Evolutionary conservation across 208 protist species (phyloP), one percentile per base, ranked within the genome.

Genomic region (Angomonas desouzai): DNA sequence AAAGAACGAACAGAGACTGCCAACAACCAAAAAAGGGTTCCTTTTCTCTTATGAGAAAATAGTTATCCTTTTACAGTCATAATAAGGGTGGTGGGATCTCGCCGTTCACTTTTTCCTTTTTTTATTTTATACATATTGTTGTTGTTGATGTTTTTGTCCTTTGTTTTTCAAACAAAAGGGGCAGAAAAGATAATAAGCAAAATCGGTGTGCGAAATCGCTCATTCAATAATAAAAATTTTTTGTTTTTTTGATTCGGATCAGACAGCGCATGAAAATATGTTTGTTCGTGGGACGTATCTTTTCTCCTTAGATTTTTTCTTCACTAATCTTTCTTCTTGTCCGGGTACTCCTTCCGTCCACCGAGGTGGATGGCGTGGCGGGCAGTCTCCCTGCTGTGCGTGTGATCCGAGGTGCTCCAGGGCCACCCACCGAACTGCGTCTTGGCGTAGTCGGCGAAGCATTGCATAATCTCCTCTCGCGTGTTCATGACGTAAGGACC

Each of bases 401-500:
- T 57, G 62, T 83, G 73, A 60, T 83, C 81, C 61, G 40, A 63
- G 49, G 59, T 62, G 20, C 29, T 32, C 82, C 82, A 89, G 43
- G 74, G 74, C 81, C 82, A 89, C 30, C 82, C 82, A 29, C 82
- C 82, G 43, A 80, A 89, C 53, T 65, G 55, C 11, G 82, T 89
- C 30, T 65, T 43, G 18, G 66, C 53, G 61, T 85, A 97, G 74
- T 97, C 91, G 0, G 34, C 48, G 48, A 96, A 92, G 48, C 89
- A 92, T 68, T 97, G 74, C 36, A 64, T 2, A 66, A 98, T 92
- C 69, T 98, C 93, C 36, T 87, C 76, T 38, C 81, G 51, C n/a
- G 90, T 97, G 78, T 91, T 97, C 86, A 97, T 96, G 53, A 98
- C 93, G 64, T 98, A 98, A 18, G 96, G 96, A 16, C 96, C 96